Evolutionary conservation across 2,329 filamentous ascomycete species (phyloP).

Genomic region (Penicillium sp.): DNA sequence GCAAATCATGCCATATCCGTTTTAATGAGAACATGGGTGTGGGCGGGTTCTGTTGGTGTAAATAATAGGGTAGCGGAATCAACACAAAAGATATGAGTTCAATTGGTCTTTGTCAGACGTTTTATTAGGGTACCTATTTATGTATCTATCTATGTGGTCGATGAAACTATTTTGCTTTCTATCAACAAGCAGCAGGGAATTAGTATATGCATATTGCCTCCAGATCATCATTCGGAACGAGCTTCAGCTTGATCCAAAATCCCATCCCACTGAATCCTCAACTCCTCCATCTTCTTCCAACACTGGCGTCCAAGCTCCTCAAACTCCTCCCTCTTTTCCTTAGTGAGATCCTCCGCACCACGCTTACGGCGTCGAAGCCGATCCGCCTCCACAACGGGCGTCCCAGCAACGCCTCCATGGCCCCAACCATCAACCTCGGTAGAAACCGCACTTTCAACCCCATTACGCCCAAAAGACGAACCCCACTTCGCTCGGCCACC

Average conservation of each 20-base stretch:
- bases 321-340: constrained; percentile 37
- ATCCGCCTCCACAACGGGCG: constrained; percentile 49
- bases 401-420: constrained; percentile 53
- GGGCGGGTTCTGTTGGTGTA: constrained; percentile 33
- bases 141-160: neutral
- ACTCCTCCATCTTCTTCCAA: constrained; percentile 44
- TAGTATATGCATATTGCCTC: neutral
- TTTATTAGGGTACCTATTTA: too few species aligned
- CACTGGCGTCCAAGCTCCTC: constrained; percentile 41
- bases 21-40: constrained; percentile 37
- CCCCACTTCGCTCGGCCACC: constrained; percentile 76
- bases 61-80: constrained; percentile 31
- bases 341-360: constrained; percentile 56
- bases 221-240: neutral
- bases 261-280: constrained; percentile 40
- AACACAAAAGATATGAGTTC: constrained; percentile 16
- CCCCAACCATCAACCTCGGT: constrained; percentile 90
- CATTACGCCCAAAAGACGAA: constrained; percentile 59
- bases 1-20: constrained; percentile 29
- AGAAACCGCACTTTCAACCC: constrained; percentile 61
- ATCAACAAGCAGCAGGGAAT: neutral
- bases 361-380: constrained; percentile 56
- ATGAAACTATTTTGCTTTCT: neutral
- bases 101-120: too few species aligned
- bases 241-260: constrained; percentile 37